Percentiles rank a stretch among this genome's conserved stretches.
These are phyloP conservation scores for Aegle marmelos DNA, from an alignment of 345 rosid species.

Conservation along the genomic window DNA sequence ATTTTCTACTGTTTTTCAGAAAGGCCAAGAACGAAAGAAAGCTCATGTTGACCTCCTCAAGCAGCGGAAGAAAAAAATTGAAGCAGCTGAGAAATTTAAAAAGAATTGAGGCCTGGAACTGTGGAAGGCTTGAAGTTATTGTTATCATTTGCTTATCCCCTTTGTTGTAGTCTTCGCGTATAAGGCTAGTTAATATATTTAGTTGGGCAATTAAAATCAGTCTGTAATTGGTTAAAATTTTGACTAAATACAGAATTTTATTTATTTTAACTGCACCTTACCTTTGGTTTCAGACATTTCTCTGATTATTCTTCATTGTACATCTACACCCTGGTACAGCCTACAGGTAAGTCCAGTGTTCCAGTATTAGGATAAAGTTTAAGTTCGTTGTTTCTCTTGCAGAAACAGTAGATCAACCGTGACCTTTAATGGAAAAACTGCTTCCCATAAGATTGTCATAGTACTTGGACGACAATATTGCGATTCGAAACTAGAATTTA, in stretches of 20 bases:
- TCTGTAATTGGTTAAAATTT: not conserved
- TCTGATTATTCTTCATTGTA: too few relatives aligned
- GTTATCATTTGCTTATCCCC: not conserved
- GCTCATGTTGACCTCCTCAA: slow-evolving; percentile 41
- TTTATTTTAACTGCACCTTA: not conserved
- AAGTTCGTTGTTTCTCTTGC: too few relatives aligned
- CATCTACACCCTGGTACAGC: not conserved
- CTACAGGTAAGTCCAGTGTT: not conserved
- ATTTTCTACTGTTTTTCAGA: slow-evolving; percentile 27
- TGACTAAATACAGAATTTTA: not conserved
- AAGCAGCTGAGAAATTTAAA: slow-evolving; percentile 14
- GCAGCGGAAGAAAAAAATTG: slow-evolving; percentile 50
- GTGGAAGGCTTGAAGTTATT: not conserved
- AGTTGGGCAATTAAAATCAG: not conserved
- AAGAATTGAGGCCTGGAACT: not conserved
- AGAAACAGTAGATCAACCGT: too few relatives aligned
- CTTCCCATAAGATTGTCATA: too few relatives aligned
- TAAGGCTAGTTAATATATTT: not conserved
- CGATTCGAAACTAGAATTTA: too few relatives aligned
- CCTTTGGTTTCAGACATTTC: not conserved
- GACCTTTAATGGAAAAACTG: too few relatives aligned
- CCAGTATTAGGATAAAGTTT: too few relatives aligned
- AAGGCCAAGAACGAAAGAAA: slow-evolving; percentile 36
- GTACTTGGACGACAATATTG: too few relatives aligned
- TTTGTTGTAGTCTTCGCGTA: not conserved